Conservation (phyloP, 352 stramenopile species). For the Blastocystis sp. region DNA sequence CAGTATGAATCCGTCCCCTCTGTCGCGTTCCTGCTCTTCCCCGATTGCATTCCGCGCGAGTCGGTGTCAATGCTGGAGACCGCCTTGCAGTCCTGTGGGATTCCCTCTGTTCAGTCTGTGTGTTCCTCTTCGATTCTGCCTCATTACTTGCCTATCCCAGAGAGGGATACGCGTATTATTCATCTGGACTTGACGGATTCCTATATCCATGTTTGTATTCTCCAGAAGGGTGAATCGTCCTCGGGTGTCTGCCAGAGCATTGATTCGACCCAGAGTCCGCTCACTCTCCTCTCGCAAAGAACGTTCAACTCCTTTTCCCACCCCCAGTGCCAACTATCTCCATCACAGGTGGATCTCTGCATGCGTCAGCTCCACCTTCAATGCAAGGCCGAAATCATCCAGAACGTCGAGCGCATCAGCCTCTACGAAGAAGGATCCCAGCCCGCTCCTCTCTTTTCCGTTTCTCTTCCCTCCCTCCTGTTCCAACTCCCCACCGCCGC, state of each 20-base stretch:
- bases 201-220: conserved; percentile 22
- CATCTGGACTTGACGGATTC: conserved; percentile 20
- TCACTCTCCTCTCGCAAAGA: not conserved
- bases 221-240: not conserved
- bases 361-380: not conserved
- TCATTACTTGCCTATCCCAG: not conserved
- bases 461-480: not conserved
- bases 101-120: not conserved
- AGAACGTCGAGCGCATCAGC: not conserved
- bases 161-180: not conserved
- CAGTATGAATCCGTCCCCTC: conserved; percentile 1
- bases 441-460: not conserved
- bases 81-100: not conserved
- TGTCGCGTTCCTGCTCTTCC: not conserved
- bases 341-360: not conserved
- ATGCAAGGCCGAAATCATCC: not conserved
- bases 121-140: not conserved
- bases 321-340: not conserved
- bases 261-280: not conserved
- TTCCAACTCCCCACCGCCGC: not conserved
- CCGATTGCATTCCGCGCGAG: not conserved
- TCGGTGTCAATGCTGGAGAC: not conserved
- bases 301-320: not conserved
- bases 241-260: too few relatives aligned
- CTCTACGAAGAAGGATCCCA: not conserved